Percentiles rank a stretch among this genome's conserved stretches.
These are phyloP conservation scores for Evernia prunastri DNA, from an alignment of 495 filamentous ascomycete genomes.

Conservation along the genomic window DNA sequence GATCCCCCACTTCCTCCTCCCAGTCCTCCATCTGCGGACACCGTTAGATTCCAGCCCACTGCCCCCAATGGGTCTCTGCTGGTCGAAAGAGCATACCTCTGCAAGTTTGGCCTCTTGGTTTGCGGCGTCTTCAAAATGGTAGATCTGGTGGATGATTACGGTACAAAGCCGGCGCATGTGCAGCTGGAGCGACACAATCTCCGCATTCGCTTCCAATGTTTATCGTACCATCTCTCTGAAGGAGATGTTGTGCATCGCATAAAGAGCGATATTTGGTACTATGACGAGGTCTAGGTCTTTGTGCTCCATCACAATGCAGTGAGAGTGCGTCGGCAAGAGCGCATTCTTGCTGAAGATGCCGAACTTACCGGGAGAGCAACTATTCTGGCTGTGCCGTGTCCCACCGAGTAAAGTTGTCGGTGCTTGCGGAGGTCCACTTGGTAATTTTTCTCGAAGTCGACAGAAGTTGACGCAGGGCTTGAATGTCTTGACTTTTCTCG, in stretches of 20 bases:
- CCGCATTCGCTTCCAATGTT: not conserved
- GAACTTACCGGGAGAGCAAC: no score
- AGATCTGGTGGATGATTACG: not conserved
- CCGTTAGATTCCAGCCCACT: not conserved
- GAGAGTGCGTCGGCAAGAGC: no score
- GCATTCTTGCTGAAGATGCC: no score
- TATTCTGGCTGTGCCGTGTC: no score
- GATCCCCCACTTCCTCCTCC: not conserved
- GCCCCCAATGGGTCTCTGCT: no score
- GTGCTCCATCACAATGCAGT: not conserved
- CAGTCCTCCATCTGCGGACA: not conserved
- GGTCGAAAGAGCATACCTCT: not conserved
- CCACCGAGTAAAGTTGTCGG: no score
- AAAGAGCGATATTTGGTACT: not conserved
- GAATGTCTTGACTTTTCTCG: no score
- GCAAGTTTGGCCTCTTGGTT: not conserved
- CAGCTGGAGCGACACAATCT: not conserved
- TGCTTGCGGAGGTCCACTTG: no score
- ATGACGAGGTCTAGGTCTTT: not conserved
- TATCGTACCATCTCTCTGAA: not conserved
- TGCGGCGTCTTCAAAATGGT: not conserved
- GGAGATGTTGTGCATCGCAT: not conserved
- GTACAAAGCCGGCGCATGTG: not conserved
- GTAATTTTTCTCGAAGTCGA: no score
- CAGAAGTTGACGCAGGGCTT: no score